phyloP scores from a whole-genome alignment of 495 filamentous ascomycete species.

The Astrothelium macrocarpum region DNA sequence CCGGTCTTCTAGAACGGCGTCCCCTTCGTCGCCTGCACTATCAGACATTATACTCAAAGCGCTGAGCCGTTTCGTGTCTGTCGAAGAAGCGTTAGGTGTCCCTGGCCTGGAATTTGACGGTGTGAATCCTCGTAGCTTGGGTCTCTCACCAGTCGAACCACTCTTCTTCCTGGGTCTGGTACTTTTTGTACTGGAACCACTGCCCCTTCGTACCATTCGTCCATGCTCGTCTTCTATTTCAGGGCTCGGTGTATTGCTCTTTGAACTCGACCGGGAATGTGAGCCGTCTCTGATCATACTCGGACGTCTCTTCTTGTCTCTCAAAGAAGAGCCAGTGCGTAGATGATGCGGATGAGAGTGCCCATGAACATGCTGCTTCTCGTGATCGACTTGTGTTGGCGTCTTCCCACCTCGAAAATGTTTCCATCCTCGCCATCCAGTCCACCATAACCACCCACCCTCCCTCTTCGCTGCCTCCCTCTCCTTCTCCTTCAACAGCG shows the following conservation, averaged over 20 bases:
- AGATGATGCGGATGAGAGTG: background rate
- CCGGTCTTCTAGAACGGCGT: background rate
- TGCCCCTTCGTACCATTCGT: background rate
- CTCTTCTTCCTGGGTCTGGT: background rate
- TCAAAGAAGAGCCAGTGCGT: background rate
- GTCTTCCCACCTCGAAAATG: slow-evolving; percentile 11
- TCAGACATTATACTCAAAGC: slow-evolving; percentile 1
- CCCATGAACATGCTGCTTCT: background rate
- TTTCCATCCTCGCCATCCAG: slow-evolving; percentile 54
- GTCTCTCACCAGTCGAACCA: background rate
- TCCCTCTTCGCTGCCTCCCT: slow-evolving; percentile 54
- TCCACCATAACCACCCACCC: slow-evolving; percentile 76
- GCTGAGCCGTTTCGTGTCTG: background rate
- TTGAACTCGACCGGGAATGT: background rate
- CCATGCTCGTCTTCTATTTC: slow-evolving; percentile 1
- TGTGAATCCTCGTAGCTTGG: background rate
- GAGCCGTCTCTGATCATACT: background rate
- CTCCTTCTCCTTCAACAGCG: slow-evolving; percentile 55
- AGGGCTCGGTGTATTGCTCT: background rate
- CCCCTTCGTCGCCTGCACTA: background rate
- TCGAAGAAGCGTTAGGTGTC: background rate
- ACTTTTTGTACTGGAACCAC: background rate
- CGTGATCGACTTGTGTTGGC: background rate
- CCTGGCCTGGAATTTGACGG: background rate
- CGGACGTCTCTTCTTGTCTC: background rate